Percentiles rank a stretch among this genome's conserved stretches.
These are phyloP conservation scores for Protomyces macrosporus DNA, from an alignment of 1,139 yeast species.

Conservation along the genomic window DNA sequence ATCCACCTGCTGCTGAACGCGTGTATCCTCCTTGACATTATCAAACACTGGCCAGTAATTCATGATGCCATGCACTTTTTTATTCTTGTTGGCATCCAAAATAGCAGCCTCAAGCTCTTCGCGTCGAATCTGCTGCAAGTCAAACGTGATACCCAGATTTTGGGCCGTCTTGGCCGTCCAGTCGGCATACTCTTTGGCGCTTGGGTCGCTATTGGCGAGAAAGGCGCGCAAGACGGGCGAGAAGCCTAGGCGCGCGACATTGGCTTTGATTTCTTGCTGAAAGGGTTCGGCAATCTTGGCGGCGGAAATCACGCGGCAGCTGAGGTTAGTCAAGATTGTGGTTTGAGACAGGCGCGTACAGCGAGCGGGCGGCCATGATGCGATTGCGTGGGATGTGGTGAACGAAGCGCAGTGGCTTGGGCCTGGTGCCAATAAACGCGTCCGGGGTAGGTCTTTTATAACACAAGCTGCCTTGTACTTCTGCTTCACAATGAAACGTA, in stretches of 20 bases:
- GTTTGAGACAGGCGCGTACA: not conserved
- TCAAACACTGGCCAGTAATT: slow-evolving; percentile 92
- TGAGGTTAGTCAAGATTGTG: no score
- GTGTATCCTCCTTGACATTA: slow-evolving; percentile 90
- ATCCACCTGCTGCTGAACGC: slow-evolving; percentile 81
- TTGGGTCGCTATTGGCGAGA: slow-evolving; percentile 88
- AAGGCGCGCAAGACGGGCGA: slow-evolving; percentile 60
- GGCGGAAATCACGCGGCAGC: slow-evolving; percentile 22
- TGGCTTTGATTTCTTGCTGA: slow-evolving; percentile 2
- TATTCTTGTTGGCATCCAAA: slow-evolving; percentile 74
- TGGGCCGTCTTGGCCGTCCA: slow-evolving; percentile 94
- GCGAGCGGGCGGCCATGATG: not conserved
- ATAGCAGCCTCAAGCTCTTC: slow-evolving; percentile 81
- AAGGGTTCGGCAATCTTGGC: slow-evolving; percentile 25
- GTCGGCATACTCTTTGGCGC: slow-evolving; percentile 88
- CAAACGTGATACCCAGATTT: slow-evolving; percentile 77
- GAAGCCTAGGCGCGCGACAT: not conserved
- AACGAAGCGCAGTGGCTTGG: no score
- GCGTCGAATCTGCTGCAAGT: slow-evolving; percentile 64
- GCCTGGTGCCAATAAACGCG: no score
- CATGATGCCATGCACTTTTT: slow-evolving; percentile 81
- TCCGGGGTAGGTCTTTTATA: no score
- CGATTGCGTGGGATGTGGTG: no score
- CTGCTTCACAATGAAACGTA: no score
- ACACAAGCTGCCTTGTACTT: no score